A percentile compares a stretch with the other conserved stretches of the same genome.
These are phyloP conservation scores for Zygosaccharomyces bailii DNA, from an alignment of 805 yeast species.

Conservation along the genomic window DNA sequence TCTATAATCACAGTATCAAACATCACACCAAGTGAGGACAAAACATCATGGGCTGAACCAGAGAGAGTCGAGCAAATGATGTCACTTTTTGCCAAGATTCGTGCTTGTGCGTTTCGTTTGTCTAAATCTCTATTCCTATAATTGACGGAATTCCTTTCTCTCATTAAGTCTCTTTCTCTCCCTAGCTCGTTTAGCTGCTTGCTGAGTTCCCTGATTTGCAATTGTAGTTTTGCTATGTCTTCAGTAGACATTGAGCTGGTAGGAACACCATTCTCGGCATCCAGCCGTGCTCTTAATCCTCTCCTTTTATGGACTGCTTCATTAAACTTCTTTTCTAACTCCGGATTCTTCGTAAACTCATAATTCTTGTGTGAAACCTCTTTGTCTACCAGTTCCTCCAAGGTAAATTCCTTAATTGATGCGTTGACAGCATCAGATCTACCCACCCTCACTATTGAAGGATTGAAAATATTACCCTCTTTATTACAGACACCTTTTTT, in stretches of 20 bases:
- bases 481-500: conserved; percentile 64
- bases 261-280: conserved; percentile 41
- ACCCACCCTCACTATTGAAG: conserved; percentile 82
- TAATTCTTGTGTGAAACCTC: conserved; percentile 44
- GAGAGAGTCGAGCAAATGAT: conserved; percentile 89
- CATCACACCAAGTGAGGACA: conserved; percentile 66
- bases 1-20: conserved; percentile 92
- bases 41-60: conserved; percentile 88
- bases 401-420: conserved; percentile 74
- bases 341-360: conserved; percentile 41
- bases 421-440: conserved; percentile 82
- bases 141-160: conserved; percentile 68
- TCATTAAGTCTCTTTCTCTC: conserved; percentile 66
- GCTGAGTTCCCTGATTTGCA: conserved; percentile 53
- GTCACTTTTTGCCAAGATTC: conserved; percentile 68
- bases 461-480: conserved; percentile 50
- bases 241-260: conserved; percentile 46
- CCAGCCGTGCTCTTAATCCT: conserved; percentile 43
- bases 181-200: conserved; percentile 66
- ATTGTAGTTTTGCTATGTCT: conserved; percentile 47
- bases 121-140: conserved; percentile 74
- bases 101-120: conserved; percentile 68
- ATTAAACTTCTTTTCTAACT: conserved; percentile 45
- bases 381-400: conserved; percentile 80
- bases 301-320: conserved; percentile 59